These are phyloP conservation scores for Extremus antarcticus DNA, from an alignment of 495 filamentous ascomycete genomes.

Conservation along the genomic window DNA sequence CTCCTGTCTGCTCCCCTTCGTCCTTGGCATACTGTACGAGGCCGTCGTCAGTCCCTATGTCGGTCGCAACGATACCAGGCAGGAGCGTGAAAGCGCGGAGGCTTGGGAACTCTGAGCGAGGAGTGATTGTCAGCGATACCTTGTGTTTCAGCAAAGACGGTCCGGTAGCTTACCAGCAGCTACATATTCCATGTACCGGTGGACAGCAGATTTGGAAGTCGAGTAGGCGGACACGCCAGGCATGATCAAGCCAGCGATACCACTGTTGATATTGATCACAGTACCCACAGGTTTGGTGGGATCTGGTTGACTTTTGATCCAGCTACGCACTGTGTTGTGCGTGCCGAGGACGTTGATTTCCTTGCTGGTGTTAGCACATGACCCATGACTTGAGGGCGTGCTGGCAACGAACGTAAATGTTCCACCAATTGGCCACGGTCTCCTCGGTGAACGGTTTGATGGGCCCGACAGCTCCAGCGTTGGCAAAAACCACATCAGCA, in stretches of 20 bases:
- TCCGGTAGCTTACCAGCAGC: constrained; percentile 12
- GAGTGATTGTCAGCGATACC: neutral
- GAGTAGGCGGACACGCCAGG: constrained; percentile 15
- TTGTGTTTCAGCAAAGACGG: too few relatives aligned
- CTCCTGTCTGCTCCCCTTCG: constrained; percentile 14
- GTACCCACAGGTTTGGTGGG: constrained; percentile 13
- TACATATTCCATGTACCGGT: constrained; percentile 17
- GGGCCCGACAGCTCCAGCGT: constrained; percentile 6
- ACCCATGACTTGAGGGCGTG: neutral
- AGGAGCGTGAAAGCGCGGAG: constrained; percentile 15
- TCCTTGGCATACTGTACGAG: constrained; percentile 12
- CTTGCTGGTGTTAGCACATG: neutral
- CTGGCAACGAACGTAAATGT: neutral
- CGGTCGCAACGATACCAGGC: constrained; percentile 18
- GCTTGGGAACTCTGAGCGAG: constrained; percentile 11
- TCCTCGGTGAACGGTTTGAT: constrained; percentile 8
- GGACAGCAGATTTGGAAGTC: constrained; percentile 14
- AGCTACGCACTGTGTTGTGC: constrained; percentile 11
- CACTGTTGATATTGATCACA: constrained; percentile 4
- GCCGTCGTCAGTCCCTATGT: neutral
- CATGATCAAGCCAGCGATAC: constrained; percentile 1
- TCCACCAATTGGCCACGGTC: constrained; percentile 12
- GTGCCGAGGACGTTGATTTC: constrained; percentile 13
- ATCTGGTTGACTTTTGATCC: constrained; percentile 10
- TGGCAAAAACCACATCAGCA: constrained; percentile 17